Conservation (phyloP, 2,329 filamentous ascomycete species). For the Acrocalymma vagum region DNA sequence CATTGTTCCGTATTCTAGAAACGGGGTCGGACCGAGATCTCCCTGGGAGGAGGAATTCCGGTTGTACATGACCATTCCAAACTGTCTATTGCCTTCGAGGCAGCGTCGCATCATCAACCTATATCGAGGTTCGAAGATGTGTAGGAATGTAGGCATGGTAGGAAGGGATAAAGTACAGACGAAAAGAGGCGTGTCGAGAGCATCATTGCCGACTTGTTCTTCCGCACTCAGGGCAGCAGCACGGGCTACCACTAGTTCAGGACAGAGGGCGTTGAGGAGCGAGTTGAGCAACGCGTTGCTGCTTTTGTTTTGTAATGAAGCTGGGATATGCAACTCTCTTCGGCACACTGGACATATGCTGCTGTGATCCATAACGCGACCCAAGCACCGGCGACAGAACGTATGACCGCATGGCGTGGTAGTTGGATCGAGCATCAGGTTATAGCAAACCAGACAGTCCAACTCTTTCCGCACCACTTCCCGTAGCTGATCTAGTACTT, state of each 20-base stretch:
- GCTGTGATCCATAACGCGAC: conserved; percentile 79
- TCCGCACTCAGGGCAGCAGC: conserved; percentile 65
- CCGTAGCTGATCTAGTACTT: conserved; percentile 66
- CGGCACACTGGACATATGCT: conserved; percentile 84
- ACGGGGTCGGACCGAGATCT: conserved; percentile 62
- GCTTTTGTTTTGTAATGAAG: conserved; percentile 58
- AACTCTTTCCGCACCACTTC: conserved; percentile 73
- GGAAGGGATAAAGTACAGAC: conserved; percentile 85
- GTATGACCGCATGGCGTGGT: conserved; percentile 91
- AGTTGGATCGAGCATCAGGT: conserved; percentile 79
- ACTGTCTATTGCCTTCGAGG: conserved; percentile 75
- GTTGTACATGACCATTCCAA: conserved; percentile 85
- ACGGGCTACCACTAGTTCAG: conserved; percentile 67
- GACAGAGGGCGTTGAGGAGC: conserved; percentile 74
- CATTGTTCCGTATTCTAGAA: conserved; percentile 79
- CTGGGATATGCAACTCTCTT: conserved; percentile 65
- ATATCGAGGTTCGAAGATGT: conserved; percentile 93
- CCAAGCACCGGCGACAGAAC: conserved; percentile 82
- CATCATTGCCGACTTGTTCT: conserved; percentile 62
- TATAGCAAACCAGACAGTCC: conserved; percentile 90
- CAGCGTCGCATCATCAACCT: conserved; percentile 86
- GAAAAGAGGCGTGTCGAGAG: conserved; percentile 73
- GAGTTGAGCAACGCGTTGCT: conserved; percentile 70
- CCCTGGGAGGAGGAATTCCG: conserved; percentile 61
- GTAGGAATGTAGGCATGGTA: conserved; percentile 81